A percentile compares a stretch with the other conserved stretches of the same genome.
phyloP scores from a whole-genome alignment of 2,329 filamentous ascomycete species.

The Pseudocercospora cruenta region DNA sequence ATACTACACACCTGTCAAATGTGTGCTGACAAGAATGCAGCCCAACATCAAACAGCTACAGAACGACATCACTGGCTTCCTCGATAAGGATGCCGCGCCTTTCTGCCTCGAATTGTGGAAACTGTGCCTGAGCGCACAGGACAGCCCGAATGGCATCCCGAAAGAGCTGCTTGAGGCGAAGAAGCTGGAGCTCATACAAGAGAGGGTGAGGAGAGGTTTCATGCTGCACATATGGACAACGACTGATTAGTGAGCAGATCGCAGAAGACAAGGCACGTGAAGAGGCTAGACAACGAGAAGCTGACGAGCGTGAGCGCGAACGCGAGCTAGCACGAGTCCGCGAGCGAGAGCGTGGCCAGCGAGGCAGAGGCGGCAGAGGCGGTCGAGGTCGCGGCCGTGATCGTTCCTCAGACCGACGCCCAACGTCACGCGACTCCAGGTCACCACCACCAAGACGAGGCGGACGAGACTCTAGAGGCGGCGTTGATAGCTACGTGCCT shows the following conservation, averaged over 20 bases:
- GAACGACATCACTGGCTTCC: conserved; percentile 90
- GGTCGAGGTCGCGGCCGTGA: conserved; percentile 48
- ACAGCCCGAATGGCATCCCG: conserved; percentile 85
- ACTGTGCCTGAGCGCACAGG: conserved; percentile 85
- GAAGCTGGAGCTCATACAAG: conserved; percentile 90
- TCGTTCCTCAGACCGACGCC: conserved; percentile 53
- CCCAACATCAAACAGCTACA: conserved; percentile 85
- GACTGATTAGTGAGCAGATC: conserved; percentile 58
- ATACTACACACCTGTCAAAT: not conserved
- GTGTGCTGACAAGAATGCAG: conserved; percentile 12
- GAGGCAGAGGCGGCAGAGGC: conserved; percentile 51
- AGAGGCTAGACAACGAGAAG: conserved; percentile 70
- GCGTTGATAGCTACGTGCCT: conserved; percentile 63
- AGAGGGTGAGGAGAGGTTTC: conserved; percentile 68
- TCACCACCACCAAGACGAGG: conserved; percentile 57
- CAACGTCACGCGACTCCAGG: conserved; percentile 52
- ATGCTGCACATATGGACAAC: not conserved
- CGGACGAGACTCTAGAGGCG: conserved; percentile 46
- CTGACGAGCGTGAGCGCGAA: conserved; percentile 72
- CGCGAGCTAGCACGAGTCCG: conserved; percentile 70
- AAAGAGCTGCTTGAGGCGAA: conserved; percentile 95
- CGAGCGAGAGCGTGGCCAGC: conserved; percentile 61
- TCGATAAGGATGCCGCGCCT: conserved; percentile 83
- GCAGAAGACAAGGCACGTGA: conserved; percentile 82
- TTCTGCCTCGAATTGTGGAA: conserved; percentile 97